Evolutionary conservation across 768 basidiomycete genomes (phyloP), one percentile per base, ranked within the genome.

Genomic region (Suillus clintonianus): DNA sequence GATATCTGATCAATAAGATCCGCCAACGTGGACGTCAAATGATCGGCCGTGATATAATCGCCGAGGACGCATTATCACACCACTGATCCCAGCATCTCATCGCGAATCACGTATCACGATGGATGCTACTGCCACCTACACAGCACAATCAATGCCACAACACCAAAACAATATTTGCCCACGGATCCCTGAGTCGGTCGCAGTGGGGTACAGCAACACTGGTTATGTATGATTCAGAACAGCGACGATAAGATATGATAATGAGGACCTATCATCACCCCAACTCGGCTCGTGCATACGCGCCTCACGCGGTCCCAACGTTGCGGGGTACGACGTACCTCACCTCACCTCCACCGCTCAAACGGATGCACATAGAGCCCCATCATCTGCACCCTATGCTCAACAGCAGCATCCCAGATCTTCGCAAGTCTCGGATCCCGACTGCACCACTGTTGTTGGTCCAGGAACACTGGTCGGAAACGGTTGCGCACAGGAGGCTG

Each of bases 401-500:
- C 36, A 37, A 59, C 57, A 15, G 69, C 74, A 34, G 14, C 63
- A 7, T 56, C 65, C 74, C 75, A 75, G 48, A 74, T 67, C n/a
- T 58, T 64, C 36, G 71, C 69, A 24, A 68, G 68, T 58, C 72
- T 77, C 39, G 76, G 81, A 67, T 85, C 85, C 37, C 70, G 68
- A 34, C 72, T 71, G 30, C 70, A 74, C 85, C 85, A 86, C 53
- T 85, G 82, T 57, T 77, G 69, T n/a, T 81, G 79, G 65, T 84
- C 83, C 3, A 79, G 72, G 71, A 84, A 85, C 15, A 85, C 76
- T 9, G 84, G 80, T 13, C 81, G 76, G 67, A 83, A 85, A 9
- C 83, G 80, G 7, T 79, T 77, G 36, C 72, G 72, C n/a, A 69
- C 61, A 22, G 24, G 39, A 6, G 39, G 68, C 10, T 64, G 69